Evolutionary conservation across 1,284 basidiomycete genomes (phyloP), one percentile per base, ranked within the genome.

Genomic region (Cryptococcus floricola): DNA sequence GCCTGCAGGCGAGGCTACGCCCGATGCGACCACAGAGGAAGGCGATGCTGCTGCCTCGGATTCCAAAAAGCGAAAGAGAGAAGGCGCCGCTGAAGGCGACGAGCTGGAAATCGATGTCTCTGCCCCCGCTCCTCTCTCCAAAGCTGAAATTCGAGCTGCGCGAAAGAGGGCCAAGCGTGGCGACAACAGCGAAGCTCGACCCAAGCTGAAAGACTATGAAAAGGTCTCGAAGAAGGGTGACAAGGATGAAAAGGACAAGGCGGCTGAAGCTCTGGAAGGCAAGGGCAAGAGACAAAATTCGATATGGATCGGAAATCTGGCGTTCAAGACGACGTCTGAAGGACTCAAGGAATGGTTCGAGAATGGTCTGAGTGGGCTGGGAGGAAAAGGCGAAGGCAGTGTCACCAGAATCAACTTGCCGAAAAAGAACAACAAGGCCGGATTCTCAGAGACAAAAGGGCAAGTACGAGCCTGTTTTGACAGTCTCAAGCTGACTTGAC

Each of bases 221-320:
- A 64, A 57, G 48, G 28, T 42, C 28, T 54, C 64, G 42, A 61
- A 61, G 48, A 86, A 85, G 23, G 56, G 53, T 85, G 86, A 56
- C 76, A 77, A 18, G 75, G 79, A 65, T 50, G 68, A 60, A 63
- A 86, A 55, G 86, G 84, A 23, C 48, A 46, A 31, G 43, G 39
- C 23, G 51, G 42, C 25, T 54, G 19, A 27, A 56, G 46, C 18
- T 54, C 19, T 27, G 37, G 46, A 34, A 19, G 53, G 56, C 41
- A 9, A 45, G 50, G 42, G 60, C 42, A 79, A 84, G 73, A 82
- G 85, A 42, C 84, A 90, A 68, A 87, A 91, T 68, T 91, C 89
- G 3, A 81, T 98, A 39, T 98, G 95, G 91, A 86, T 98, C 39
- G 95, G 96, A 46, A 98, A 98, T 75, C 73, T 98, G 70, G 84